Percentiles rank a stretch among this genome's conserved stretches.
Evolutionary conservation across 305 asterid genomes (phyloP).

Genomic region (Stenogyne calaminthoides): DNA sequence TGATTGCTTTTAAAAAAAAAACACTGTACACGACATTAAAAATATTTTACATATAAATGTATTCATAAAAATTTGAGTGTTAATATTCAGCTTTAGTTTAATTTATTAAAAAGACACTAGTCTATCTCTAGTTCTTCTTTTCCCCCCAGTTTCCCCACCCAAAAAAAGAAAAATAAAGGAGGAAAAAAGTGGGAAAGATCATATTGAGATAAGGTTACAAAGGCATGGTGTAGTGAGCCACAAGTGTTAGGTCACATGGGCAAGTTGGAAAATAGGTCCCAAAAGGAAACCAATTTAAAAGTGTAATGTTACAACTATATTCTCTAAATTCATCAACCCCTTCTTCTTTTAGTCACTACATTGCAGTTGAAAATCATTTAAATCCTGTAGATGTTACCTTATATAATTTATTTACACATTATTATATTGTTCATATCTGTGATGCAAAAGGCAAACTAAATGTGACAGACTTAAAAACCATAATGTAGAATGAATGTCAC

Average conservation of each 20-base stretch:
- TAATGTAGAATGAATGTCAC: background rate
- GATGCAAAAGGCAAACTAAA: background rate
- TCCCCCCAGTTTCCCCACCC: background rate
- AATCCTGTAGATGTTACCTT: background rate
- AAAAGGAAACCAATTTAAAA: background rate
- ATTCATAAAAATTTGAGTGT: too few species aligned
- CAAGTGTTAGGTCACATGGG: constrained; percentile 31
- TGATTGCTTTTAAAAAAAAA: too few species aligned
- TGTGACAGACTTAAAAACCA: background rate
- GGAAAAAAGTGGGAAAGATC: background rate
- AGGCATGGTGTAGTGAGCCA: background rate
- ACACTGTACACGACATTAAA: too few species aligned
- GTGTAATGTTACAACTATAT: background rate
- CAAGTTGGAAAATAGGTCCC: constrained; percentile 16
- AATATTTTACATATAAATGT: too few species aligned
- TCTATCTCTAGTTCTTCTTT: too few species aligned
- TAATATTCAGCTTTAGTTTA: too few species aligned
- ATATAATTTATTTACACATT: background rate
- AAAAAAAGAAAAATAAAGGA: background rate
- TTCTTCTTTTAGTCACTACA: background rate
- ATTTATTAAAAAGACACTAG: background rate
- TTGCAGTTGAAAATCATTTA: background rate
- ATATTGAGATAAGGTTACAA: background rate
- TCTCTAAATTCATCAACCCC: background rate
- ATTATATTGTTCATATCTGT: background rate